A percentile compares a stretch with the other conserved stretches of the same genome.
These are phyloP conservation scores for Yamadazyma aaseri DNA, from an alignment of 1,139 yeast species.

Conservation along the genomic window DNA sequence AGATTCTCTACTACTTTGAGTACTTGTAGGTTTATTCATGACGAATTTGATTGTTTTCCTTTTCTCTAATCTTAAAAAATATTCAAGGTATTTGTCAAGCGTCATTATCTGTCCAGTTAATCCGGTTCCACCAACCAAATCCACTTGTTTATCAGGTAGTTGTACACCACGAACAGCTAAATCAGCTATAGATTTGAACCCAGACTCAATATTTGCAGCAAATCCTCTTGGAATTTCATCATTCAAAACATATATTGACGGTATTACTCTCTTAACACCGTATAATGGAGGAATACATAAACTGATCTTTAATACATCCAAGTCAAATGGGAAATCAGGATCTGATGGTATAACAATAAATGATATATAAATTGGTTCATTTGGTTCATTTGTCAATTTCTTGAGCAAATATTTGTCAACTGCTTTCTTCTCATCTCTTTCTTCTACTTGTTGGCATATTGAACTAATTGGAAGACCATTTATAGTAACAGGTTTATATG, in stretches of 20 bases:
- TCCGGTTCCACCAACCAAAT: conserved; percentile 45
- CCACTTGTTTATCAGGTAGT: conserved; percentile 23
- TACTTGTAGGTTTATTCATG: conserved; percentile 15
- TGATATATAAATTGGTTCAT: conserved; percentile 30
- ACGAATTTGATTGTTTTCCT: conserved; percentile 41
- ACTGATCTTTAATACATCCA: conserved; percentile 49
- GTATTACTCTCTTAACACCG: conserved; percentile 42
- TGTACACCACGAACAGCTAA: conserved; percentile 22
- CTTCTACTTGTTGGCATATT: conserved; percentile 18
- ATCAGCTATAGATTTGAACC: conserved; percentile 53
- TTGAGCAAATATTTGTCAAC: conserved; percentile 18
- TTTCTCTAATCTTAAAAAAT: conserved; percentile 57
- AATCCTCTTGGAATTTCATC: conserved; percentile 72
- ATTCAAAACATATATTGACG: conserved; percentile 55
- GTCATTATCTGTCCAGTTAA: conserved; percentile 54
- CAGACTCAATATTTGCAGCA: conserved; percentile 63
- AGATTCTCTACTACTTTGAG: conserved; percentile 2
- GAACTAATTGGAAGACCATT: conserved; percentile 27
- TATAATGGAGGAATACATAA: conserved; percentile 56
- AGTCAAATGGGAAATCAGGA: conserved; percentile 72
- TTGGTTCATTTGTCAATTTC: conserved; percentile 18
- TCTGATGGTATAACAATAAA: conserved; percentile 55
- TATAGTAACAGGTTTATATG: conserved; percentile 30
- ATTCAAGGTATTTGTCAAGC: conserved; percentile 58
- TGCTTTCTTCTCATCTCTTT: conserved; percentile 8